Percentiles rank a stretch among this genome's conserved stretches.
phyloP scores from a whole-genome alignment of 2,329 filamentous ascomycete genomes.

The Epichloe aotearoae region DNA sequence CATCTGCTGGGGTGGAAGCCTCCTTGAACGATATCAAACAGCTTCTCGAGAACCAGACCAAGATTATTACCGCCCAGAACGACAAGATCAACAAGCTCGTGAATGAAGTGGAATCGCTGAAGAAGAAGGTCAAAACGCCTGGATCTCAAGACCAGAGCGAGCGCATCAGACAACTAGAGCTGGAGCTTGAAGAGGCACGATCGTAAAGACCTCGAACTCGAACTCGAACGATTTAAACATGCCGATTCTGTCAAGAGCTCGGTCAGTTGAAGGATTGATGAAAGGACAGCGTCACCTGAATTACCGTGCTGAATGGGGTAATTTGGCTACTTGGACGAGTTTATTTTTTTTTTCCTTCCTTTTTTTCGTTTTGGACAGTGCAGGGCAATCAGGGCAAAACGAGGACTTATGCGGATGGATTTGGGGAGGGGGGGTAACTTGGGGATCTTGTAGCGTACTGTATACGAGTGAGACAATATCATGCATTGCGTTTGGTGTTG shows the following conservation, averaged over 20 bases:
- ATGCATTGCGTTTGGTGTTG: background rate
- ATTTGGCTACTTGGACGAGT: background rate
- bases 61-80: slow-evolving; percentile 64
- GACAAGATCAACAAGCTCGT: slow-evolving; percentile 60
- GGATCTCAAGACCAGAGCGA: slow-evolving; percentile 50
- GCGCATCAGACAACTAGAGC: slow-evolving; percentile 52
- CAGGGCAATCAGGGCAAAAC: background rate
- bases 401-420: no score
- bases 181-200: slow-evolving; percentile 51
- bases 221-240: no score
- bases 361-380: background rate
- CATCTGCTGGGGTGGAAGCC: slow-evolving; percentile 37
- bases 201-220: slow-evolving; percentile 26
- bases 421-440: no score
- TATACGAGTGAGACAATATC: slow-evolving; percentile 1
- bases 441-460: slow-evolving; percentile 1
- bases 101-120: slow-evolving; percentile 65
- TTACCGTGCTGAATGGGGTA: background rate
- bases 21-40: slow-evolving; percentile 66
- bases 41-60: slow-evolving; percentile 63
- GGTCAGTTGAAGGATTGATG: no score
- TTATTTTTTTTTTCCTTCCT: background rate
- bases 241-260: no score
- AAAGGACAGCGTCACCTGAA: background rate
- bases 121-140: slow-evolving; percentile 50